phyloP scores from a whole-genome alignment of 352 stramenopile species.

The Phytophthora boehmeriae region DNA sequence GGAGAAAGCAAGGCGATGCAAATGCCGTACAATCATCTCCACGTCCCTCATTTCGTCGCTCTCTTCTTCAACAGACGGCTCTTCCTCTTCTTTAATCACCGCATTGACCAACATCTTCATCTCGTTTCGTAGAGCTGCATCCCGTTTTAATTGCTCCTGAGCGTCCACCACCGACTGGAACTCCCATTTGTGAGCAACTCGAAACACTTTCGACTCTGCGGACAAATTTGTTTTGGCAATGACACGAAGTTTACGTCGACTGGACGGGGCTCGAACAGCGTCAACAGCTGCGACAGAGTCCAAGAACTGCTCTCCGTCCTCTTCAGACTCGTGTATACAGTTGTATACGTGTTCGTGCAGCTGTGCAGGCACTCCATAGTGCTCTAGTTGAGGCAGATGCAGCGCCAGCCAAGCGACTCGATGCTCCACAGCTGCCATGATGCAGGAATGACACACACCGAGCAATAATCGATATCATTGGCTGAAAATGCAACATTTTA shows the following conservation, averaged over 20 bases:
- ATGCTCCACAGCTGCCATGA: constrained; percentile 25
- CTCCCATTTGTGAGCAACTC: constrained; percentile 40
- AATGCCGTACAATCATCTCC: constrained; percentile 34
- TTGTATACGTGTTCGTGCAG: constrained; percentile 42
- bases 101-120: constrained; percentile 29
- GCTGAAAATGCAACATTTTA: constrained; percentile 7
- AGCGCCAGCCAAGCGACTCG: constrained; percentile 37
- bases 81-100: constrained; percentile 9
- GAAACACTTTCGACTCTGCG: constrained; percentile 24
- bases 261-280: background rate
- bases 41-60: constrained; percentile 29
- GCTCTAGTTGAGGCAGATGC: constrained; percentile 46
- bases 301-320: constrained; percentile 22
- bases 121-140: constrained; percentile 23
- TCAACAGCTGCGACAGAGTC: constrained; percentile 24
- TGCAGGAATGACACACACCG: constrained; percentile 13
- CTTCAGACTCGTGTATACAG: constrained; percentile 30
- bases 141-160: constrained; percentile 37
- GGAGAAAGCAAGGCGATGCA: constrained; percentile 55
- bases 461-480: constrained; percentile 17
- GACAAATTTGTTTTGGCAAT: constrained; percentile 19
- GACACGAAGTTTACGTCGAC: constrained; percentile 31
- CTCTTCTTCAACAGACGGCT: constrained; percentile 18
- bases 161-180: constrained; percentile 49
- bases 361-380: constrained; percentile 42